Evolutionary conservation across 2,329 filamentous ascomycete species (phyloP).

Genomic region (Arachnomyces sp.): DNA sequence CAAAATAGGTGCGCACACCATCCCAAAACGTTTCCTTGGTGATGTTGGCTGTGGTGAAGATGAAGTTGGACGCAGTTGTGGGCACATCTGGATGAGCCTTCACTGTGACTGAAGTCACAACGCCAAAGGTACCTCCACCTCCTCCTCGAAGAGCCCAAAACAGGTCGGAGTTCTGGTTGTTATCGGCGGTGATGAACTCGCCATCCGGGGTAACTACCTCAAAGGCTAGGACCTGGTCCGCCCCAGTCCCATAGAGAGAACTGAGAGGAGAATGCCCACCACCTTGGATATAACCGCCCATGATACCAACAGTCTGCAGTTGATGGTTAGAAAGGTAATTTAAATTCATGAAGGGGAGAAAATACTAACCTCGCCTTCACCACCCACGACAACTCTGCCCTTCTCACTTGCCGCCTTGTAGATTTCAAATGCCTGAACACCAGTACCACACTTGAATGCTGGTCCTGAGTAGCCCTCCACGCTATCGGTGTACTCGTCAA

Average conservation of each 20-base stretch:
- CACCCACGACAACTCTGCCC: constrained; percentile 1
- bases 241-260: constrained; percentile 44
- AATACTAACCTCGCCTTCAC: constrained; percentile 1
- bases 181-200: constrained; percentile 37
- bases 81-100: constrained; percentile 36
- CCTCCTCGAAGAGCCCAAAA: constrained; percentile 53
- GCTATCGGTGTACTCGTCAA: constrained; percentile 16
- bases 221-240: constrained; percentile 47
- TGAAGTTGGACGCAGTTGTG: constrained; percentile 34
- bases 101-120: constrained; percentile 45
- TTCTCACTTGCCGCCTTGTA: constrained; percentile 4
- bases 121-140: constrained; percentile 46
- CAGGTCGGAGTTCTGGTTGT: constrained; percentile 41
- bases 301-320: constrained; percentile 27
- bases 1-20: constrained; percentile 37
- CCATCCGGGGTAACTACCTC: constrained; percentile 45
- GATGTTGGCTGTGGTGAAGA: constrained; percentile 23
- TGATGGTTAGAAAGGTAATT: neutral
- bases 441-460: constrained; percentile 5
- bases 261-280: constrained; percentile 33
- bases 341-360: too few relatives aligned
- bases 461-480: constrained; percentile 1
- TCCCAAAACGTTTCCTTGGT: constrained; percentile 38
- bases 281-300: constrained; percentile 33
- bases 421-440: constrained; percentile 6